Conservation (phyloP, 345 rosid species). For the Moricandia moricandioides region DNA sequence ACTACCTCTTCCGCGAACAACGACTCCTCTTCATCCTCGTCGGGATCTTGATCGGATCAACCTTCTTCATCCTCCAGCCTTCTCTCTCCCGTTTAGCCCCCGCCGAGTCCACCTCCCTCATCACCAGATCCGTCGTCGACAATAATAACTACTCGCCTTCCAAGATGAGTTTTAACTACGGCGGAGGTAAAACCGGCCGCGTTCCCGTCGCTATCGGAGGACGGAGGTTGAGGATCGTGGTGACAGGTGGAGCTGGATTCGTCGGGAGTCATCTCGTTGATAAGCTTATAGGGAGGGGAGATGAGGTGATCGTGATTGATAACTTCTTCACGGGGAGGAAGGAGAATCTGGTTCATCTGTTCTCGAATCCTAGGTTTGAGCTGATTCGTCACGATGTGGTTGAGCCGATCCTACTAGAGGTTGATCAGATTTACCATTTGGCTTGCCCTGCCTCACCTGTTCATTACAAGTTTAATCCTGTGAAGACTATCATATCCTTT, state of each 20-base stretch:
- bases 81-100: slow-evolving; percentile 69
- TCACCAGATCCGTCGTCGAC: slow-evolving; percentile 39
- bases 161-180: slow-evolving; percentile 24
- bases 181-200: slow-evolving; percentile 44
- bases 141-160: slow-evolving; percentile 15
- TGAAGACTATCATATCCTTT: slow-evolving; percentile 97
- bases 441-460: slow-evolving; percentile 99
- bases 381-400: slow-evolving; percentile 96
- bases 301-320: not conserved
- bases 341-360: not conserved
- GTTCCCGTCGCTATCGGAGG: slow-evolving; percentile 71
- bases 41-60: slow-evolving; percentile 87
- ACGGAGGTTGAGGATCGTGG: slow-evolving; percentile 74
- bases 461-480: slow-evolving; percentile 93
- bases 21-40: slow-evolving; percentile 89
- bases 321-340: not conserved
- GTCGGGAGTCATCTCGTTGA: not conserved
- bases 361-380: slow-evolving; percentile 76
- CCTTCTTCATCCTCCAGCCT: slow-evolving; percentile 92
- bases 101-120: slow-evolving; percentile 41
- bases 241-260: slow-evolving; percentile 88
- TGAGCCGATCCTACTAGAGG: slow-evolving; percentile 94
- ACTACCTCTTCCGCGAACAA: slow-evolving; percentile 83
- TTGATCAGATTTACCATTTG: slow-evolving; percentile 97
- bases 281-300: not conserved